These are phyloP conservation scores for Eragrostis tef DNA, from an alignment of 202 grass and related monocot species.

Conservation along the genomic window DNA sequence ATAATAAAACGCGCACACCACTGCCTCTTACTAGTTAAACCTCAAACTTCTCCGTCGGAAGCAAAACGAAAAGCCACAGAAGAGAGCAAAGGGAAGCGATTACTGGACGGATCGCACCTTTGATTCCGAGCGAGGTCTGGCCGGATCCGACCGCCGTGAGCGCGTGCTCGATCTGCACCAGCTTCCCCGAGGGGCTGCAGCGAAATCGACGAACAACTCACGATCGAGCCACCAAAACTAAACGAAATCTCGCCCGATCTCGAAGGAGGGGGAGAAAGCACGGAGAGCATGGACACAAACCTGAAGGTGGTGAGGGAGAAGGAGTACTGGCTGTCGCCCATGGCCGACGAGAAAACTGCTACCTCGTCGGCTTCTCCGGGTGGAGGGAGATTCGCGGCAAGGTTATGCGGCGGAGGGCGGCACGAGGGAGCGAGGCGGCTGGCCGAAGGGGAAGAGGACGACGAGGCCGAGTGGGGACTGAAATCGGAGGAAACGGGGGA, in stretches of 20 bases:
- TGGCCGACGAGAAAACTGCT: constrained; percentile 25
- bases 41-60: not conserved
- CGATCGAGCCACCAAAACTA: constrained; percentile 17
- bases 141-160: constrained; percentile 93
- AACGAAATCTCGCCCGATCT: constrained; percentile 23
- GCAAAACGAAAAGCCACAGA: not conserved
- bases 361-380: constrained; percentile 32
- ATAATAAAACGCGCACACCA: not conserved
- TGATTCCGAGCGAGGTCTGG: constrained; percentile 97
- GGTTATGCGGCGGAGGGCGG: not conserved
- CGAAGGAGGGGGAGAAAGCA: not conserved
- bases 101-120: constrained; percentile 53
- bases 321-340: constrained; percentile 97
- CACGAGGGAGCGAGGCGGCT: constrained; percentile 36
- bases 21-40: not conserved
- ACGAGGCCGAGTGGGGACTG: not conserved
- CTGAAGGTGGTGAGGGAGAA: constrained; percentile 99
- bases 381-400: not conserved
- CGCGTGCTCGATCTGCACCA: constrained; percentile 97
- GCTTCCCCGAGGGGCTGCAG: constrained; percentile 82
- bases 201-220: constrained; percentile 34
- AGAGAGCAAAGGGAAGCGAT: not conserved
- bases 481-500: not conserved
- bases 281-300: constrained; percentile 41
- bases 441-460: constrained; percentile 12